Evolutionary conservation across 768 basidiomycete species (phyloP).

Genomic region (Mycena galericulata): DNA sequence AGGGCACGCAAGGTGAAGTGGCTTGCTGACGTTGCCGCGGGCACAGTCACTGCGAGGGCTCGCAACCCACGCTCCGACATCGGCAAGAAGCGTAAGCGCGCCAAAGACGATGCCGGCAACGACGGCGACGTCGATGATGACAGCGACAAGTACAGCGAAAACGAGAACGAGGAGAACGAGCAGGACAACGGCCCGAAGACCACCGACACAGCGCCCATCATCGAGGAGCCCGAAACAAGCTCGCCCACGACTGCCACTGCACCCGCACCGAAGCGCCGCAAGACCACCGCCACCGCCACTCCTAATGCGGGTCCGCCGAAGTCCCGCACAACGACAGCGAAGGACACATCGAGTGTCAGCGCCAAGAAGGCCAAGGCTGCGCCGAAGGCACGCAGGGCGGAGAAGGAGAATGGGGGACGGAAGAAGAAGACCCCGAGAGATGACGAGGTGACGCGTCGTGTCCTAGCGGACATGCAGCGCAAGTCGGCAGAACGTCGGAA

Average conservation of each 20-base stretch:
- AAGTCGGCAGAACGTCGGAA: background rate
- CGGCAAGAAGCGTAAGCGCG: background rate
- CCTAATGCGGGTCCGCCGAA: too few species aligned
- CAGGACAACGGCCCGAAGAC: background rate
- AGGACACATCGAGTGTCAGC: too few species aligned
- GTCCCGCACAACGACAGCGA: too few species aligned
- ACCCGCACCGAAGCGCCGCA: too few species aligned
- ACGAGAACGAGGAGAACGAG: background rate
- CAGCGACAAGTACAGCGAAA: too few species aligned
- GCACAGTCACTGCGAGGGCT: background rate
- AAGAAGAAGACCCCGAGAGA: too few species aligned
- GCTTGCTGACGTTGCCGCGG: slow-evolving; percentile 2
- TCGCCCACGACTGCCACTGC: background rate
- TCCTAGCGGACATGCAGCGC: background rate
- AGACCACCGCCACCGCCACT: too few species aligned
- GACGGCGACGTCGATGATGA: background rate
- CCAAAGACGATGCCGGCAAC: background rate
- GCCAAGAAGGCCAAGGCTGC: too few species aligned
- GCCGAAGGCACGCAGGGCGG: too few species aligned
- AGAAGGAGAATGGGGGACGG: background rate
- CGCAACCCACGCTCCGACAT: background rate
- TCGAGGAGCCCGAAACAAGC: background rate
- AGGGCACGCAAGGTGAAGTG: background rate
- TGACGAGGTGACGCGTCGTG: background rate
- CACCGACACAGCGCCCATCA: background rate